phyloP scores from a whole-genome alignment of 1,284 basidiomycete genomes.

The Leccinum pseudoinsigne region DNA sequence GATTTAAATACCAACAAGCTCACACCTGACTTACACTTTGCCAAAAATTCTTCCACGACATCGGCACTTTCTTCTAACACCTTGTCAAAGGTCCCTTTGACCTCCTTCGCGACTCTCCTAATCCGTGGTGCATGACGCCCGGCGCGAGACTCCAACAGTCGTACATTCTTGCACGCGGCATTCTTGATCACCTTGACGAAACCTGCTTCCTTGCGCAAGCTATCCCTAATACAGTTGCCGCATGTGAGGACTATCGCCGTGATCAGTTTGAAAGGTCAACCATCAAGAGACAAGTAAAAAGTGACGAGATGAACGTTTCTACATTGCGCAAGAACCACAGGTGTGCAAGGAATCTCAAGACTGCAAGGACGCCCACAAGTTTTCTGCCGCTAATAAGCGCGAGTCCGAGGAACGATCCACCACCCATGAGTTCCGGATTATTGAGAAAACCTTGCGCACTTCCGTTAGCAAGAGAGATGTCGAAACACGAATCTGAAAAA shows the following conservation, averaged over 20 bases:
- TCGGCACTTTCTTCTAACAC: slow-evolving; percentile 92
- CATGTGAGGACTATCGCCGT: slow-evolving; percentile 85
- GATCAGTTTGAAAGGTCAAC: slow-evolving; percentile 1
- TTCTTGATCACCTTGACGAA: slow-evolving; percentile 96
- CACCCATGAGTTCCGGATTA: slow-evolving; percentile 96
- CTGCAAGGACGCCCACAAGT: slow-evolving; percentile 82
- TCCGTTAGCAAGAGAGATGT: slow-evolving; percentile 3
- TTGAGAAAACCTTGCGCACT: slow-evolving; percentile 45
- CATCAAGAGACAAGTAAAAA: not conserved
- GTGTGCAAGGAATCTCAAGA: slow-evolving; percentile 81
- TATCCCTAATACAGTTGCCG: slow-evolving; percentile 85
- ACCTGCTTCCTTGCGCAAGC: slow-evolving; percentile 91
- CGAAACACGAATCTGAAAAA: not conserved
- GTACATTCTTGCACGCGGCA: slow-evolving; percentile 81
- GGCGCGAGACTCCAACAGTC: slow-evolving; percentile 65
- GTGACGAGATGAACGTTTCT: slow-evolving; percentile 68
- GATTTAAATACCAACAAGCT: not conserved
- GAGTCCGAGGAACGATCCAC: slow-evolving; percentile 93
- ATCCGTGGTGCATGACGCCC: slow-evolving; percentile 75
- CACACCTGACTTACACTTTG: slow-evolving; percentile 63
- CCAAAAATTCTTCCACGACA: slow-evolving; percentile 90
- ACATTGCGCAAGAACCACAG: slow-evolving; percentile 92
- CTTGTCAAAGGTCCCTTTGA: slow-evolving; percentile 92
- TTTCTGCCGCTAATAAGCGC: slow-evolving; percentile 90
- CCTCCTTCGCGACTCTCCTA: slow-evolving; percentile 81